Evolutionary conservation across 345 rosid species (phyloP), one percentile per base, ranked within the genome.

Genomic region (Bretschneidera sinensis): DNA sequence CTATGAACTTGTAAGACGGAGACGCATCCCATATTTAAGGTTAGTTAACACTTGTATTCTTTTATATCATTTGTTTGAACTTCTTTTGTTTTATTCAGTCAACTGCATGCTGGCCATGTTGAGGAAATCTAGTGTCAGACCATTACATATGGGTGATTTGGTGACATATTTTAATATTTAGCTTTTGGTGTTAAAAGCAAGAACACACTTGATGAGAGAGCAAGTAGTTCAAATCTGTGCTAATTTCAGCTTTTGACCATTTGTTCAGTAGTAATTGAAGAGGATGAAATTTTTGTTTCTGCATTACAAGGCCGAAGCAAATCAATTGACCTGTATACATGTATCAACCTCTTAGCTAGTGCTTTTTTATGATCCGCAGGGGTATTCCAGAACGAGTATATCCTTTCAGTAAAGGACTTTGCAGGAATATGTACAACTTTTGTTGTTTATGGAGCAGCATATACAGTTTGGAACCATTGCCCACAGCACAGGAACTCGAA

Each of bases 321-420:
- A 55, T 60, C 10, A n/a, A n/a, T n/a, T n/a, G n/a, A n/a, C n/a
- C n/a, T n/a, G n/a, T n/a, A n/a, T n/a, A 11, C 45, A 39, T 14
- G 45, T 14, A 39, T 39, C 45, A 39, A 39, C 45, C 10, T 39
- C 15, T 13, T 39, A 39, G 45, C 45, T 39, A 39, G 16, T 11
- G 2, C n/a, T n/a, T 5, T 22, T 56, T 59, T 7, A 17, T 50
- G 34, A 31, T 33, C 39, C 63, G 53, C 89, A 94, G 97, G 84
- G 88, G 78, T 49, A 62, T 91, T 50, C 91, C 96, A 6, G 98
- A 86, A 59, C 76, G 92, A 54, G 87, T 85, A 23, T 78, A 82
- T 77, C 99, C 99, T n/a, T 95, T 94, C 70, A 94, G 95, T 75
- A 74, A 79, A 76, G 99, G 99, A 67, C 71, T 78, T 47, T 72